Evolutionary conservation across 2,329 filamentous ascomycete species (phyloP).

Genomic region (Xylariaceae sp.): DNA sequence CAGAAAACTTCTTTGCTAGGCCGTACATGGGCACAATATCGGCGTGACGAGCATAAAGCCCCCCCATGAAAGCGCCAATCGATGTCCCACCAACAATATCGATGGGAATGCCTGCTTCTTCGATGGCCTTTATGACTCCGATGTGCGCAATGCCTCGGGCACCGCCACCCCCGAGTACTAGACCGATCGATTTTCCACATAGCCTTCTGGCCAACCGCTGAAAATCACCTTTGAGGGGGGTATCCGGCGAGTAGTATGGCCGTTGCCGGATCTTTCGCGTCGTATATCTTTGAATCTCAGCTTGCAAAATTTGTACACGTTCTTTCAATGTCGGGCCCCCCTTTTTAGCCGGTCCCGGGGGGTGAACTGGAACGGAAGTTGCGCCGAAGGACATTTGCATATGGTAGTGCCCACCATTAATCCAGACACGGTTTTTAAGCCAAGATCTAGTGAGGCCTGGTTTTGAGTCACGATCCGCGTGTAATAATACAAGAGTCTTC

Average conservation of each 20-base stretch:
- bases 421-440: constrained; percentile 92
- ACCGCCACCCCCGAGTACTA: constrained; percentile 90
- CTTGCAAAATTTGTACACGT: constrained; percentile 87
- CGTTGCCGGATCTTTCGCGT: constrained; percentile 86
- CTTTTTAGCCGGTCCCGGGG: constrained; percentile 59
- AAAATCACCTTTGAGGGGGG: constrained; percentile 93
- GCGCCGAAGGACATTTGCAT: constrained; percentile 90
- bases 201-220: constrained; percentile 85
- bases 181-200: constrained; percentile 88
- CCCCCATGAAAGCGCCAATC: constrained; percentile 93
- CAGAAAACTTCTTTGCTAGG: constrained; percentile 92
- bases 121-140: constrained; percentile 88
- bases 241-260: constrained; percentile 84
- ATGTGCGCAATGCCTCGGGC: constrained; percentile 89
- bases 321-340: constrained; percentile 86
- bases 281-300: constrained; percentile 97
- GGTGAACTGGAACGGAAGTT: constrained; percentile 70
- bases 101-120: constrained; percentile 94
- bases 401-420: constrained; percentile 96
- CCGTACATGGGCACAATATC: constrained; percentile 97
- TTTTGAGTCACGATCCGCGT: constrained; percentile 80
- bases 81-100: constrained; percentile 94
- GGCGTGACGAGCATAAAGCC: constrained; percentile 90
- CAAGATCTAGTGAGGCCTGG: constrained; percentile 83
- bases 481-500: constrained; percentile 86